Evolutionary conservation across 768 basidiomycete species (phyloP).

Genomic region (Tremella yokohamensis): DNA sequence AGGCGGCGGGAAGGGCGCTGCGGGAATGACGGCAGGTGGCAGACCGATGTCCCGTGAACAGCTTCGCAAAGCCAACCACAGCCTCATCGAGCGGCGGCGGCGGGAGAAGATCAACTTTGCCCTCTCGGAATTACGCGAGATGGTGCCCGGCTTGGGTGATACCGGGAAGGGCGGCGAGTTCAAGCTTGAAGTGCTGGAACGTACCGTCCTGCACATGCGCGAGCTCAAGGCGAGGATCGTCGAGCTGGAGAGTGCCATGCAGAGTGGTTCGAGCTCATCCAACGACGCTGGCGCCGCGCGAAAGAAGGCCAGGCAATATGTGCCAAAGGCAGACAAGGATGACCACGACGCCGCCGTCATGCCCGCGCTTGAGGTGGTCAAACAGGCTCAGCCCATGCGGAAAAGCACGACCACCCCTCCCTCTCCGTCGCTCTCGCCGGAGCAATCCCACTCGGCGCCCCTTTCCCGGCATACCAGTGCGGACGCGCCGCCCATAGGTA

Average conservation of each 20-base stretch:
- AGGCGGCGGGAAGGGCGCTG: no score
- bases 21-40: background rate
- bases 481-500: slow-evolving; percentile 31
- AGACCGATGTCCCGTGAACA: slow-evolving; percentile 59
- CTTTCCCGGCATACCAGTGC: slow-evolving; percentile 3
- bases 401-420: slow-evolving; percentile 10
- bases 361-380: no score
- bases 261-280: background rate
- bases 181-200: slow-evolving; percentile 76
- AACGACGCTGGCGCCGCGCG: slow-evolving; percentile 1
- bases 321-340: background rate
- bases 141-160: slow-evolving; percentile 66
- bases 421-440: slow-evolving; percentile 18
- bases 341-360: background rate
- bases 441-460: slow-evolving; percentile 6
- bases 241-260: slow-evolving; percentile 51
- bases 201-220: slow-evolving; percentile 74
- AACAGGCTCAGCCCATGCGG: background rate
- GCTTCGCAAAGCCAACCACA: slow-evolving; percentile 87
- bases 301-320: background rate
- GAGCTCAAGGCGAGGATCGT: slow-evolving; percentile 62
- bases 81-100: slow-evolving; percentile 87
- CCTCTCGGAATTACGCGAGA: slow-evolving; percentile 66
- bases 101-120: slow-evolving; percentile 96
- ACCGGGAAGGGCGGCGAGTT: slow-evolving; percentile 76